phyloP scores from a whole-genome alignment of 1,139 yeast genomes.

The Neolecta irregularis region DNA sequence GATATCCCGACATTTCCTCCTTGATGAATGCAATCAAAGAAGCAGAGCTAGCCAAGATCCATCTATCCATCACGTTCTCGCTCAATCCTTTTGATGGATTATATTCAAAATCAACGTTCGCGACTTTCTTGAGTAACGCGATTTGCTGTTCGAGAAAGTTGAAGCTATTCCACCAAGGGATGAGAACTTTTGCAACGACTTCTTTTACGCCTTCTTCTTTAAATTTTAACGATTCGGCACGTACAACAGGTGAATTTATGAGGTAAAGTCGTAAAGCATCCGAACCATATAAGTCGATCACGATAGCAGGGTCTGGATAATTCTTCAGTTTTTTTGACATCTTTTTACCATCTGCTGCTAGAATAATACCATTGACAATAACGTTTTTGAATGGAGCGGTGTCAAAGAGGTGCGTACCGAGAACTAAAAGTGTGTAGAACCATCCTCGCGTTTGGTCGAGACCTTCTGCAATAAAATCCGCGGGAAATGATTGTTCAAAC shows the following conservation, averaged over 20 bases:
- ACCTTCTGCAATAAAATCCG: constrained; percentile 95
- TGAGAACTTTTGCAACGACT: constrained; percentile 82
- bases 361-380: constrained; percentile 88
- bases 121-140: constrained; percentile 63
- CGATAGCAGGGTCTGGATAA: constrained; percentile 83
- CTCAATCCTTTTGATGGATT: constrained; percentile 43
- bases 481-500: constrained; percentile 72
- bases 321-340: constrained; percentile 97
- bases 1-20: constrained; percentile 74
- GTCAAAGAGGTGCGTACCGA: constrained; percentile 88
- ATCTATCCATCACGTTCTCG: constrained; percentile 87
- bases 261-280: constrained; percentile 91
- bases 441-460: constrained; percentile 99
- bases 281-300: constrained; percentile 84
- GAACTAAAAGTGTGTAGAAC: constrained; percentile 92
- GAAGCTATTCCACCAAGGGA: constrained; percentile 98
- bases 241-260: constrained; percentile 91
- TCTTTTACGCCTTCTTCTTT: constrained; percentile 98
- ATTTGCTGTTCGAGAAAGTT: constrained; percentile 94
- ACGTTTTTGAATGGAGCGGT: constrained; percentile 90
- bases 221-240: constrained; percentile 91
- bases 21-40: constrained; percentile 76
- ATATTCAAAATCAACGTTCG: constrained; percentile 55
- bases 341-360: constrained; percentile 97
- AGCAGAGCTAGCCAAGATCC: constrained; percentile 92